phyloP scores from a whole-genome alignment of 352 stramenopile genomes.

The Phytopythium delawarense region DNA sequence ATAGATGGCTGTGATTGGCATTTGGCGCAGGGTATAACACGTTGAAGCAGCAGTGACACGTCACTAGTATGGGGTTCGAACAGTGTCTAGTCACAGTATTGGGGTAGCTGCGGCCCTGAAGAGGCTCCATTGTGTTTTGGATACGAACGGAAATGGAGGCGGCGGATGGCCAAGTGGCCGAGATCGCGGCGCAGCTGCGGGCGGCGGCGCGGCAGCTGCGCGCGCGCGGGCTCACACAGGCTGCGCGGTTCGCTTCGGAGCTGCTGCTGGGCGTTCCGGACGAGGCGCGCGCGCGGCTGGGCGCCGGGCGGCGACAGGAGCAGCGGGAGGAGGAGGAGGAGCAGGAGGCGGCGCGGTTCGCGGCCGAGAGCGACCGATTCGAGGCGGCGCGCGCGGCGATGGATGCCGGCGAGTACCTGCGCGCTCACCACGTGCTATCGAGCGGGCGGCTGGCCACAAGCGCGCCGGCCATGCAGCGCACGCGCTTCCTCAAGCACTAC shows the following conservation, averaged over 20 bases:
- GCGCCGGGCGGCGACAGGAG: not conserved
- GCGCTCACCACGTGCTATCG: constrained; percentile 56
- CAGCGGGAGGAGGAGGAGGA: not conserved
- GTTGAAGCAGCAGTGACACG: too few relatives aligned
- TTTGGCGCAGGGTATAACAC: not conserved
- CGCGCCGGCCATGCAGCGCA: constrained; percentile 21
- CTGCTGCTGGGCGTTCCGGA: constrained; percentile 65
- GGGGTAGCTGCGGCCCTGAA: too few relatives aligned
- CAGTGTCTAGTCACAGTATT: too few relatives aligned
- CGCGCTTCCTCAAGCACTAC: constrained; percentile 74
- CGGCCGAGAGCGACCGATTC: constrained; percentile 36
- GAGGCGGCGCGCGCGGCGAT: constrained; percentile 67
- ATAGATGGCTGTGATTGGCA: not conserved
- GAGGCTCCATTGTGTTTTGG: not conserved
- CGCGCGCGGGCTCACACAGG: constrained; percentile 59
- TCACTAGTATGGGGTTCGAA: too few relatives aligned
- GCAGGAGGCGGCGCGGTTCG: constrained; percentile 13
- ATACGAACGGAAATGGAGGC: constrained; percentile 2
- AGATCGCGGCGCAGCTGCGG: constrained; percentile 41
- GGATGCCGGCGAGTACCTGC: constrained; percentile 71
- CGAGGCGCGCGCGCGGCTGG: constrained; percentile 14
- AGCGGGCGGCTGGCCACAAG: not conserved
- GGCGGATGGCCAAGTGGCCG: constrained; percentile 6
- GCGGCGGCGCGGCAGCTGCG: constrained; percentile 44
- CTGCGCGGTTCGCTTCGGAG: constrained; percentile 68